Conservation (phyloP, 2,329 filamentous ascomycete species). For the Stemphylium lycopersici region DNA sequence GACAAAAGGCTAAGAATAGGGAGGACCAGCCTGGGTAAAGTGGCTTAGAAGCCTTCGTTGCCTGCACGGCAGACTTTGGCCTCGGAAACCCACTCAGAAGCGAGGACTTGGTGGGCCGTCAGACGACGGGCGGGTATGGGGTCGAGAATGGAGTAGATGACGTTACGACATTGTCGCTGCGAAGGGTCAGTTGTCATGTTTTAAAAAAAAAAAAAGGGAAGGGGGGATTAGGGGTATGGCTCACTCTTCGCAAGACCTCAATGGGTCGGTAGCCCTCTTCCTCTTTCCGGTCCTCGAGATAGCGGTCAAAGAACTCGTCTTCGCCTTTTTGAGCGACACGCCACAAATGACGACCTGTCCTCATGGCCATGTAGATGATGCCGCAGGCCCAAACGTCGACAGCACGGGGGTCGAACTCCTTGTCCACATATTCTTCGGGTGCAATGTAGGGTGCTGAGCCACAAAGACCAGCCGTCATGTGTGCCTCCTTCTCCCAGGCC, state of each 20-base stretch:
- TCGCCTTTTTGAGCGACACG: constrained; percentile 95
- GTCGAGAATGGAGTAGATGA: constrained; percentile 98
- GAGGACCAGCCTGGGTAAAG: constrained; percentile 10
- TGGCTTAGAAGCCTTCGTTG: constrained; percentile 82
- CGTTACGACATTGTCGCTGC: constrained; percentile 94
- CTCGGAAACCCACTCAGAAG: constrained; percentile 98
- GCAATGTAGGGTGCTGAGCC: constrained; percentile 97
- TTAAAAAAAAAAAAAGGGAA: too few relatives aligned
- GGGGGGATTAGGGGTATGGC: constrained; percentile 47
- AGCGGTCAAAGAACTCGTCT: constrained; percentile 95
- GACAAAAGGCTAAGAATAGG: constrained; percentile 15
- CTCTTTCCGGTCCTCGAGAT: constrained; percentile 88
- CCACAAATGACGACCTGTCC: constrained; percentile 94
- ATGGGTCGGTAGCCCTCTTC: constrained; percentile 97
- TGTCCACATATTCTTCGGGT: constrained; percentile 93
- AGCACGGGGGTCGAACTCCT: constrained; percentile 95
- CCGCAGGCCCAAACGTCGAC: constrained; percentile 98
- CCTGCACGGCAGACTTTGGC: constrained; percentile 97
- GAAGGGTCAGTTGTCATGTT: constrained; percentile 22
- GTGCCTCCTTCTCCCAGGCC: constrained; percentile 98
- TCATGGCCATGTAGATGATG: constrained; percentile 99
- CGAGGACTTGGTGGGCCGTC: constrained; percentile 93
- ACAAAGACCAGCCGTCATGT: constrained; percentile 97
- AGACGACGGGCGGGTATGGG: constrained; percentile 91
- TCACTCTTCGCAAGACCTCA: constrained; percentile 90